Conservation (phyloP, 352 stramenopile genomes). For the Hyaloperonospora arabidopsidis region DNA sequence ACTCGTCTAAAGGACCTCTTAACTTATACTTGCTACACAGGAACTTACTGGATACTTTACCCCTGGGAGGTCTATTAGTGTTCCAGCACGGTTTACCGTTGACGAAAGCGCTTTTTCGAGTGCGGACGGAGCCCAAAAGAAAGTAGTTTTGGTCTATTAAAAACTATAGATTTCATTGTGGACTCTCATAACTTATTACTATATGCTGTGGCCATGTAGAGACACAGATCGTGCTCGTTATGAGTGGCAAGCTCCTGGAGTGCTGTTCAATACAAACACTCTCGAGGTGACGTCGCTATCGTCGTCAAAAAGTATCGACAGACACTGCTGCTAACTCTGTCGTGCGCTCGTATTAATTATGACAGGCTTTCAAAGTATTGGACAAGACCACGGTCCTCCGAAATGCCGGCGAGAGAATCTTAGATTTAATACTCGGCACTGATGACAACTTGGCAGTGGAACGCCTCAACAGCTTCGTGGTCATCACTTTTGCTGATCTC, state of each 20-base stretch:
- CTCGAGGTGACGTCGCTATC: slow-evolving; percentile 42
- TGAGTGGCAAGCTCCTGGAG: slow-evolving; percentile 65
- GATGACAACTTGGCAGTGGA: slow-evolving; percentile 25
- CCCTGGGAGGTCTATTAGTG: slow-evolving; percentile 43
- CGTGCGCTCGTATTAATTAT: background rate
- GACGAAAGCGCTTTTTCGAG: slow-evolving; percentile 61
- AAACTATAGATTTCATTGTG: background rate
- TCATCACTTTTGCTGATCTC: slow-evolving; percentile 88
- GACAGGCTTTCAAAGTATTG: slow-evolving; percentile 72
- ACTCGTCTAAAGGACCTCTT: background rate
- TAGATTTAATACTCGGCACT: slow-evolving; percentile 27
- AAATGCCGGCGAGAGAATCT: slow-evolving; percentile 29
- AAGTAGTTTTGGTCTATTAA: background rate
- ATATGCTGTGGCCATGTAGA: slow-evolving; percentile 4
- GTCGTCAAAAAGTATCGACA: background rate
- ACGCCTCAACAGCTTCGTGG: slow-evolving; percentile 75
- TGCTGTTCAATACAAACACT: slow-evolving; percentile 82
- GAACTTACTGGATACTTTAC: slow-evolving; percentile 58
- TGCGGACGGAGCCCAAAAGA: slow-evolving; percentile 2
- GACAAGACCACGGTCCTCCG: slow-evolving; percentile 76
- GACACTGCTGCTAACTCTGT: background rate
- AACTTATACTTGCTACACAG: slow-evolving; percentile 17
- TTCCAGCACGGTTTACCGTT: slow-evolving; percentile 64
- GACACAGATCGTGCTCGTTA: slow-evolving; percentile 51
- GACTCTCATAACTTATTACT: background rate